Evolutionary conservation across 139 green algal species (phyloP).

Genomic region (Chlamydomonas schloesseri): DNA sequence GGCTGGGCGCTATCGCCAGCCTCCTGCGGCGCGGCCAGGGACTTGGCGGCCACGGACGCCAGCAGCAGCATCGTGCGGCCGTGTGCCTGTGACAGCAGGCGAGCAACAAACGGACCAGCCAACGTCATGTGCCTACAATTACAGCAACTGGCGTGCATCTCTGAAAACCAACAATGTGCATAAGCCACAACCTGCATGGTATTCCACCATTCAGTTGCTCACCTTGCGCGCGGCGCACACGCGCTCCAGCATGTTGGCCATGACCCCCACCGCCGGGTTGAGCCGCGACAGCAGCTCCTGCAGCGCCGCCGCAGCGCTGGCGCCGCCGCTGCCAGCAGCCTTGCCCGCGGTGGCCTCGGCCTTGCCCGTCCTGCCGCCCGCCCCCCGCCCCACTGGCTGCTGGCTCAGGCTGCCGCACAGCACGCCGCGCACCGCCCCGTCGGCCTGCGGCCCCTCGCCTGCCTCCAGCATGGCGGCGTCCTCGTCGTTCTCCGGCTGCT

Average conservation of each 20-base stretch:
- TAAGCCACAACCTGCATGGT: too few species aligned
- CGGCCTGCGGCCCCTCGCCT: neutral
- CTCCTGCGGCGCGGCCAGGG: neutral
- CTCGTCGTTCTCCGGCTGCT: neutral
- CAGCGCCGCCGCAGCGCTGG: neutral
- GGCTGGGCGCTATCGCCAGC: neutral
- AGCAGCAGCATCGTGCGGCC: constrained; percentile 10
- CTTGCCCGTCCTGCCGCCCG: neutral
- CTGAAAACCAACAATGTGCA: too few species aligned
- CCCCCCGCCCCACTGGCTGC: neutral
- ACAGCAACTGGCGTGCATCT: too few species aligned
- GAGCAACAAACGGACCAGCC: too few species aligned
- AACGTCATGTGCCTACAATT: too few species aligned
- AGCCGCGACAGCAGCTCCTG: constrained; percentile 4
- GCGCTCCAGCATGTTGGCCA: constrained; percentile 16
- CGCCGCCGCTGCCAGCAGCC: neutral
- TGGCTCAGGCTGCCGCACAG: neutral
- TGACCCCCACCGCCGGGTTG: neutral
- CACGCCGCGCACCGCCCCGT: neutral
- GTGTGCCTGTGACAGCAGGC: neutral
- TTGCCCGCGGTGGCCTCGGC: neutral
- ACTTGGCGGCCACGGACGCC: neutral
- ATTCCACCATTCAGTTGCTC: neutral
- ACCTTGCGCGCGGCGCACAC: constrained; percentile 24
- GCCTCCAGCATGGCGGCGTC: neutral